phyloP scores from a whole-genome alignment of 2,329 filamentous ascomycete species.

The Alternaria burnsii region DNA sequence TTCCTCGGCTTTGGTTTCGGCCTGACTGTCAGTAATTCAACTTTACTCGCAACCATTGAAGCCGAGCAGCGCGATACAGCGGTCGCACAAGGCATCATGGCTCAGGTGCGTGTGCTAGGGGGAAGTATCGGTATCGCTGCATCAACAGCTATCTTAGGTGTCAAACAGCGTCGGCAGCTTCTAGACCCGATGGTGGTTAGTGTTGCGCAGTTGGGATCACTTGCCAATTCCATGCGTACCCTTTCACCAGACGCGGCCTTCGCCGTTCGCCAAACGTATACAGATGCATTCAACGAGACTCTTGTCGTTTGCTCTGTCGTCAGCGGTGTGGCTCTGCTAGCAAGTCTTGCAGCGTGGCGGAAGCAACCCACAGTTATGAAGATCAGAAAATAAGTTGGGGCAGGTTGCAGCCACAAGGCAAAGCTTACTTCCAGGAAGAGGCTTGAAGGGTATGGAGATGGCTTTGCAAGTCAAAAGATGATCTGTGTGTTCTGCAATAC shows the following conservation, averaged over 20 bases:
- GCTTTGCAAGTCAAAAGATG: no score
- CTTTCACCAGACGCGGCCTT: not conserved
- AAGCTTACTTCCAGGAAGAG: no score
- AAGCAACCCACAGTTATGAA: slow-evolving; percentile 5
- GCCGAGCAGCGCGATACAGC: slow-evolving; percentile 13
- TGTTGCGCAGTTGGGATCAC: slow-evolving; percentile 12
- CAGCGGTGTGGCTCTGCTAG: slow-evolving; percentile 20
- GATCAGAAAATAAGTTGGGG: not conserved
- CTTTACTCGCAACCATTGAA: slow-evolving; percentile 15
- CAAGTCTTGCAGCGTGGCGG: slow-evolving; percentile 21
- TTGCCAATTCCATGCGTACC: slow-evolving; percentile 14
- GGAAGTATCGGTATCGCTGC: slow-evolving; percentile 20
- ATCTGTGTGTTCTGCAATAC: no score
- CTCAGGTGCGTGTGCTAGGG: slow-evolving; percentile 19
- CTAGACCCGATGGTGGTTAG: slow-evolving; percentile 8
- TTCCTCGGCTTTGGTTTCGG: slow-evolving; percentile 18
- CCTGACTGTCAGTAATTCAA: slow-evolving; percentile 14
- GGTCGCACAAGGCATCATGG: slow-evolving; percentile 19
- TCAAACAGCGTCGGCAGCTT: slow-evolving; percentile 15
- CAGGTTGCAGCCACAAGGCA: not conserved
- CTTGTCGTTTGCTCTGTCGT: slow-evolving; percentile 28
- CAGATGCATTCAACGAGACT: slow-evolving; percentile 28
- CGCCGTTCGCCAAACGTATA: slow-evolving; percentile 18
- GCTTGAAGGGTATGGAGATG: no score
- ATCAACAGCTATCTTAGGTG: slow-evolving; percentile 20